phyloP scores from a whole-genome alignment of 2,329 filamentous ascomycete genomes.

The Phialophora tarda region DNA sequence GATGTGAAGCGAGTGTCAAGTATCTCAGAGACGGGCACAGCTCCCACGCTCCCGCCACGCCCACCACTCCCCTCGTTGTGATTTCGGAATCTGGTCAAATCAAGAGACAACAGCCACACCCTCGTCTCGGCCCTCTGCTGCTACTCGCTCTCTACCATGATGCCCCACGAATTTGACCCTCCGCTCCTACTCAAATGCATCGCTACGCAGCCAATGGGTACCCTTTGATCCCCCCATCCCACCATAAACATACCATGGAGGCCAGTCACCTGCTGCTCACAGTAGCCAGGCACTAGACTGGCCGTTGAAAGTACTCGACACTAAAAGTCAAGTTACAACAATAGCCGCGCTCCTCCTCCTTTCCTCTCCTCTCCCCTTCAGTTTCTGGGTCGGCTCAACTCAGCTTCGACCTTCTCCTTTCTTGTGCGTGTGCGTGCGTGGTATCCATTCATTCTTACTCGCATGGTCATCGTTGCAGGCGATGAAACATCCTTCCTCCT shows the following conservation, averaged over 20 bases:
- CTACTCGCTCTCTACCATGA: conserved; percentile 16
- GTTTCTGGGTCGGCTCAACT: conserved; percentile 10
- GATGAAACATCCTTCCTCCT: conserved; percentile 34
- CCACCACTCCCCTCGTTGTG: neutral
- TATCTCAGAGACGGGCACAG: conserved; percentile 1
- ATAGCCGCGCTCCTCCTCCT: conserved; percentile 35
- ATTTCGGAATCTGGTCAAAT: conserved; percentile 13
- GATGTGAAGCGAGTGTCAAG: neutral
- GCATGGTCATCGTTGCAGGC: conserved; percentile 33
- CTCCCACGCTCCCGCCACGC: neutral
- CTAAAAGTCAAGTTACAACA: conserved; percentile 5
- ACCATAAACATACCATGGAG: neutral
- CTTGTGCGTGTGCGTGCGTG: conserved; percentile 21
- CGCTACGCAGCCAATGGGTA: conserved; percentile 20
- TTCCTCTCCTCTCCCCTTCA: conserved; percentile 6
- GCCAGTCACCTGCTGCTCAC: conserved; percentile 21
- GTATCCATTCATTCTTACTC: conserved; percentile 29
- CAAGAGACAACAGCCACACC: conserved; percentile 15
- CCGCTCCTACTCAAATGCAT: conserved; percentile 7
- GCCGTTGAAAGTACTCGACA: conserved; percentile 8
- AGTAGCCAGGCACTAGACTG: conserved; percentile 31
- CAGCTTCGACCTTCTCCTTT: conserved; percentile 21
- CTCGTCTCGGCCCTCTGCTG: conserved; percentile 1
- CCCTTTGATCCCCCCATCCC: conserved; percentile 1
- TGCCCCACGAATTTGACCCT: conserved; percentile 26